Evolutionary conservation across 352 stramenopile genomes (phyloP), one percentile per base, ranked within the genome.

Genomic region (Plasmopara muralis): DNA sequence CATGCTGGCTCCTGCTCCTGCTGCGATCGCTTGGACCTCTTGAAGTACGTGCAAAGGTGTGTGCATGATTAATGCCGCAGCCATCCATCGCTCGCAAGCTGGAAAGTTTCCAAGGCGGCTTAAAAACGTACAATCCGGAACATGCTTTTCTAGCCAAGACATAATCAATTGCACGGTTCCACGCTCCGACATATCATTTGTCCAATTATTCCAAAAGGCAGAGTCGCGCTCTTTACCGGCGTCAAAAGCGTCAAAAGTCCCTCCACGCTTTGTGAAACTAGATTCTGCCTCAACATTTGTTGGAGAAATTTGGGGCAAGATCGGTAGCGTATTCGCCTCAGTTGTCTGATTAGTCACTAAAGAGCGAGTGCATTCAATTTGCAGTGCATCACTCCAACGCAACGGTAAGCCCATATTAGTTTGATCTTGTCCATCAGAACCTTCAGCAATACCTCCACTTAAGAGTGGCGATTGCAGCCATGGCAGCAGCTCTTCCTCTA

Each of bases 391-490:
- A 53, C 39, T 71, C 70, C 70, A 80, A 20, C 60, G 47, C 40
- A 76, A 60, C 25, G 46, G 50, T 4, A 45, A 40, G 37, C 37
- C 16, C 7, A 20, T 58, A 20, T 14, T 9, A 10, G 41, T 29
- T 49, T 48, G 53, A 33, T 58, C 49, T 12, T 29, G 29, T 9
- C 28, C 46, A 14, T 12, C 13, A 29, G 16, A 56, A 43, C 30
- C 43, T 31, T 64, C 58, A 55, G 39, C 44, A 50, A 88, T 66
- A 0, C 84, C 84, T 12, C 84, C 84, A 60, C 80, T 92, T 7
- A 94, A 54, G 13, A 94, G 57, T 15, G 76, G 77, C 9, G 82
- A 93, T 50, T 94, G 82, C 16, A 94, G 53, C 84, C 84, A 94
- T 8, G 84, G 82, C 4, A 89, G 47, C 6, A 94, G 41, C 41